phyloP scores from a whole-genome alignment of 1,284 basidiomycete species.

The Melampsora larici-populina region DNA sequence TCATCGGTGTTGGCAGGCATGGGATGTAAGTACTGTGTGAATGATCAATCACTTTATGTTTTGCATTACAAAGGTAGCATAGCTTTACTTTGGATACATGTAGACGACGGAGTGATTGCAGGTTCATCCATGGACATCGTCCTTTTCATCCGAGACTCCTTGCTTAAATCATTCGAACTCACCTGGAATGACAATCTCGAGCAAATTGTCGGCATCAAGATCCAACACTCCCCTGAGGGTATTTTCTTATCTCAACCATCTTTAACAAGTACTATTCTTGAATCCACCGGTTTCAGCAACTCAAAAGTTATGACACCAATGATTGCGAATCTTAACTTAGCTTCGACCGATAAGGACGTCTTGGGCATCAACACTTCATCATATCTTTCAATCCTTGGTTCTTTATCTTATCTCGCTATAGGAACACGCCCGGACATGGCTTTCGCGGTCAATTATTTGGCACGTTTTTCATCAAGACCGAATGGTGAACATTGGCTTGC shows the following conservation, averaged over 20 bases:
- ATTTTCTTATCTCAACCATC: background rate
- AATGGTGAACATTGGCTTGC: background rate
- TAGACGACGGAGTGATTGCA: slow-evolving; percentile 1
- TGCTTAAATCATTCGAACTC: background rate
- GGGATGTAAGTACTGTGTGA: background rate
- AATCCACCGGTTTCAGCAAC: background rate
- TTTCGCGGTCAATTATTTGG: background rate
- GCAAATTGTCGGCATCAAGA: slow-evolving; percentile 13
- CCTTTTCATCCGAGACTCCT: background rate
- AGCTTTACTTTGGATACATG: background rate
- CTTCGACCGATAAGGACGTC: background rate
- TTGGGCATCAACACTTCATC: background rate
- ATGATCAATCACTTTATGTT: background rate
- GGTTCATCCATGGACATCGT: background rate
- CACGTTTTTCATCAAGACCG: no score
- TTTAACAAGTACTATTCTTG: background rate
- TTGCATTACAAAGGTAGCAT: background rate
- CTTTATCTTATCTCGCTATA: background rate
- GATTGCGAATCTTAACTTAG: background rate
- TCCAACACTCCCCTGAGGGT: background rate
- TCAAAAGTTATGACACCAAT: background rate
- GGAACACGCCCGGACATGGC: no score
- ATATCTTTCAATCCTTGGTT: background rate
- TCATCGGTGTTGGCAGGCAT: background rate
- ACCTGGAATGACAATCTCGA: no score